A percentile compares a stretch with the other conserved stretches of the same genome.
phyloP scores from a whole-genome alignment of 2,329 filamentous ascomycete species.

The Colletotrichum sp. region DNA sequence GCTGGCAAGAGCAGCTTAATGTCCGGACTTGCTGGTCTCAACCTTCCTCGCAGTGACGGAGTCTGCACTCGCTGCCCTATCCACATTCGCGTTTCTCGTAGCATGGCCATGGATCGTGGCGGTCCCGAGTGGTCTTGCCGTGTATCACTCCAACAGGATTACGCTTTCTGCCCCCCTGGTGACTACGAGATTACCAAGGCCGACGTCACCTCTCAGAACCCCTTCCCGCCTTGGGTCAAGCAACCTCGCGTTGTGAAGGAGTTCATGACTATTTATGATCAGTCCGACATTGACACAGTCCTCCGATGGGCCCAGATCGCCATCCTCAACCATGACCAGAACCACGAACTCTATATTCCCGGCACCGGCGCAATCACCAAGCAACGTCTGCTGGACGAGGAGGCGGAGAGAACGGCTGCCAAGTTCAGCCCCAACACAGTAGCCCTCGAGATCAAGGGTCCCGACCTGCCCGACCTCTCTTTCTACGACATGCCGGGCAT shows the following conservation, averaged over 20 bases:
- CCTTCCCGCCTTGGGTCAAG: slow-evolving; percentile 70
- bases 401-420: slow-evolving; percentile 53
- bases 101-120: slow-evolving; percentile 28
- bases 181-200: slow-evolving; percentile 44
- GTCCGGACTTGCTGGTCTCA: slow-evolving; percentile 72
- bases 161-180: slow-evolving; percentile 53
- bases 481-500: slow-evolving; percentile 89
- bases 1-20: slow-evolving; percentile 78
- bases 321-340: slow-evolving; percentile 69
- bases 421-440: slow-evolving; percentile 87
- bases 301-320: slow-evolving; percentile 80
- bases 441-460: slow-evolving; percentile 75
- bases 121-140: slow-evolving; percentile 67
- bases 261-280: slow-evolving; percentile 69
- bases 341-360: slow-evolving; percentile 59
- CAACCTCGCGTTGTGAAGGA: slow-evolving; percentile 51
- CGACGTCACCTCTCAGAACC: slow-evolving; percentile 53
- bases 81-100: slow-evolving; percentile 72
- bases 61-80: slow-evolving; percentile 84
- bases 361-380: slow-evolving; percentile 45
- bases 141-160: slow-evolving; percentile 71
- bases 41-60: slow-evolving; percentile 71
- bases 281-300: slow-evolving; percentile 67
- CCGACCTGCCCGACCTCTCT: slow-evolving; percentile 72
- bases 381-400: slow-evolving; percentile 37